phyloP scores from a whole-genome alignment of 768 basidiomycete genomes.

The Collybia mongolica region DNA sequence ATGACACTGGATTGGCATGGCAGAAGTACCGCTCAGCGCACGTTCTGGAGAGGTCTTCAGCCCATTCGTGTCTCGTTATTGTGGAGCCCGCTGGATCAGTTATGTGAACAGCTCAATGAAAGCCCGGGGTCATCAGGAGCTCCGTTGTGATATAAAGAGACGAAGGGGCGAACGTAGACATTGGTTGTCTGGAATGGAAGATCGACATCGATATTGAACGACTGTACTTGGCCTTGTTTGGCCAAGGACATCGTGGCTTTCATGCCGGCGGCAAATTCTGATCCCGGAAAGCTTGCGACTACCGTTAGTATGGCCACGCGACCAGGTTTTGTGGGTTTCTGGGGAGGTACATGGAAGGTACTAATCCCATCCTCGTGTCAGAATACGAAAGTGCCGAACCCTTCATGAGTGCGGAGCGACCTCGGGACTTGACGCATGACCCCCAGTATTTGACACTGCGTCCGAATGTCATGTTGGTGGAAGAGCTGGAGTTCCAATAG shows the following conservation, averaged over 20 bases:
- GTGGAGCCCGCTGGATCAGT: background rate
- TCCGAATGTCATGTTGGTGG: too few species aligned
- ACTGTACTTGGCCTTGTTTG: background rate
- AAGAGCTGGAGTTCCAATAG: too few species aligned
- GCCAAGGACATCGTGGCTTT: background rate
- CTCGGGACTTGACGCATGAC: too few species aligned
- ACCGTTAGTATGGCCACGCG: too few species aligned
- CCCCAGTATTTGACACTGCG: too few species aligned
- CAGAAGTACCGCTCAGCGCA: background rate
- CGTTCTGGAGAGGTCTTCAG: background rate
- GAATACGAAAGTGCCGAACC: too few species aligned
- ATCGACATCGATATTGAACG: background rate
- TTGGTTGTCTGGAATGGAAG: background rate
- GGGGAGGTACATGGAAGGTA: too few species aligned
- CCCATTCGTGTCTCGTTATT: background rate
- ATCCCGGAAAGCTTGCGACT: too few species aligned
- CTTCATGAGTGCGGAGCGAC: too few species aligned
- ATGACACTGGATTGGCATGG: background rate
- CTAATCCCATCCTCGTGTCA: too few species aligned
- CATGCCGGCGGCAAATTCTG: too few species aligned
- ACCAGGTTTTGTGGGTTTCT: too few species aligned
- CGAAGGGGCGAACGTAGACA: background rate
- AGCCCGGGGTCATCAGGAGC: background rate
- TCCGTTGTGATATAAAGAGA: background rate
- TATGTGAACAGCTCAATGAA: background rate